Conservation (phyloP, 2,329 filamentous ascomycete genomes). For the Fusarium robinianum region DNA sequence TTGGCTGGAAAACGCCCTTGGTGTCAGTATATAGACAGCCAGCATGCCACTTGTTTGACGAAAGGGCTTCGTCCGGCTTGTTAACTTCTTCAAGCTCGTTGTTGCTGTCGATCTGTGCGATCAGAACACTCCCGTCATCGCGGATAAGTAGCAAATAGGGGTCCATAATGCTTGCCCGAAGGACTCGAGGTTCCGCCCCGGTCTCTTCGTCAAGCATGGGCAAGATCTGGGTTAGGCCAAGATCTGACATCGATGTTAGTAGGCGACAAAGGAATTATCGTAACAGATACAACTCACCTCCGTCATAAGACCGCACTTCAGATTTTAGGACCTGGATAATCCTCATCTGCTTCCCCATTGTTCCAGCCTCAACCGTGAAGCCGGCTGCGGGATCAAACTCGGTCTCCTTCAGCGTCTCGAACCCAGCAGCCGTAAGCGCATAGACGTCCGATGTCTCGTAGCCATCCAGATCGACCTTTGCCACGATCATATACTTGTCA, state of each 20-base stretch:
- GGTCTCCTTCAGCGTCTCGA: conserved; percentile 76
- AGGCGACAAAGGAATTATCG: neutral
- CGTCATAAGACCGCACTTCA: conserved; percentile 89
- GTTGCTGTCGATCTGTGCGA: conserved; percentile 76
- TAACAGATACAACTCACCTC: conserved; percentile 60
- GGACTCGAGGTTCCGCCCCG: conserved; percentile 75
- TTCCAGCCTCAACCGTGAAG: conserved; percentile 82
- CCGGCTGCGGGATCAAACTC: conserved; percentile 93
- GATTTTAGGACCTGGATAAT: conserved; percentile 87
- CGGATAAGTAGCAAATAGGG: conserved; percentile 82
- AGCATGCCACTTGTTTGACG: conserved; percentile 74
- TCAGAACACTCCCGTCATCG: conserved; percentile 78
- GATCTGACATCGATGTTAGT: conserved; percentile 60
- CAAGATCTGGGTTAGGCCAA: conserved; percentile 87
- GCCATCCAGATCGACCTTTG: conserved; percentile 69
- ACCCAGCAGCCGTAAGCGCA: conserved; percentile 70
- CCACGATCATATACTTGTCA: conserved; percentile 82
- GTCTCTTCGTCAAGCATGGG: conserved; percentile 92
- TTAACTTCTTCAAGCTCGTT: conserved; percentile 86
- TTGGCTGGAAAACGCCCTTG: conserved; percentile 56
- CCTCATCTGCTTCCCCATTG: conserved; percentile 77
- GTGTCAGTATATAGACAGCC: conserved; percentile 81
- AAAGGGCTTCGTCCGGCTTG: conserved; percentile 60
- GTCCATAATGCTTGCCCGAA: conserved; percentile 83
- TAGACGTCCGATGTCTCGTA: conserved; percentile 81